These are phyloP conservation scores for Fistulinella staudtii DNA, from an alignment of 1,284 basidiomycete genomes.

Conservation along the genomic window DNA sequence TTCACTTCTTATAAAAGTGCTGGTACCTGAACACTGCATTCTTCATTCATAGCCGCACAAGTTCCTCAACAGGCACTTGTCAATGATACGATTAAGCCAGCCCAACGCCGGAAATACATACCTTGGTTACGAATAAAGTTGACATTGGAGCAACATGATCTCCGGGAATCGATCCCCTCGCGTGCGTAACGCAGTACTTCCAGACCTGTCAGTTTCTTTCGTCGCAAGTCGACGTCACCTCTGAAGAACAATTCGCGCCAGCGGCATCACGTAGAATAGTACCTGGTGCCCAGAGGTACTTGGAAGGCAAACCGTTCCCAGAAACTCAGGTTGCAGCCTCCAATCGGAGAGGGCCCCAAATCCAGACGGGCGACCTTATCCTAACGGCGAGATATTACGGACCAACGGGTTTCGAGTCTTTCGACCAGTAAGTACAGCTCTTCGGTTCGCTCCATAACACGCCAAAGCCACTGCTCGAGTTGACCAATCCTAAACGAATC, in stretches of 20 bases:
- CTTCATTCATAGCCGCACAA: slow-evolving; percentile 11
- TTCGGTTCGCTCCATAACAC: slow-evolving; percentile 37
- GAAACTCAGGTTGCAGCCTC: slow-evolving; percentile 24
- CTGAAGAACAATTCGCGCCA: slow-evolving; percentile 4
- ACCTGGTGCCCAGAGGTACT: slow-evolving; percentile 7
- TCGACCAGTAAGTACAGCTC: slow-evolving; percentile 40
- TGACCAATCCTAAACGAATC: slow-evolving; percentile 37
- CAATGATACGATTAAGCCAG: slow-evolving; percentile 3
- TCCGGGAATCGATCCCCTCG: slow-evolving; percentile 7
- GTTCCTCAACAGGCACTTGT: slow-evolving; percentile 8
- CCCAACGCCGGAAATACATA: slow-evolving; percentile 9
- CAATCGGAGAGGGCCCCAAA: slow-evolving; percentile 22
- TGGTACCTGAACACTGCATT: slow-evolving; percentile 8
- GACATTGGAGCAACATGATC: not conserved
- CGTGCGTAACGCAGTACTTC: not conserved
- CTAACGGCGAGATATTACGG: slow-evolving; percentile 33
- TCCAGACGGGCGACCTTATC: slow-evolving; percentile 31
- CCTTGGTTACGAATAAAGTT: slow-evolving; percentile 14
- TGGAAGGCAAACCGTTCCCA: slow-evolving; percentile 8
- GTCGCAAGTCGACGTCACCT: slow-evolving; percentile 1
- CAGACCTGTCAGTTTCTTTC: not conserved
- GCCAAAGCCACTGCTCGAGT: slow-evolving; percentile 38
- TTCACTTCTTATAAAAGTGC: not conserved
- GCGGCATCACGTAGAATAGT: slow-evolving; percentile 8
- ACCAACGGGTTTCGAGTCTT: slow-evolving; percentile 38